Conservation (phyloP, 2,329 filamentous ascomycete species). For the Hypoxylon sp. region DNA sequence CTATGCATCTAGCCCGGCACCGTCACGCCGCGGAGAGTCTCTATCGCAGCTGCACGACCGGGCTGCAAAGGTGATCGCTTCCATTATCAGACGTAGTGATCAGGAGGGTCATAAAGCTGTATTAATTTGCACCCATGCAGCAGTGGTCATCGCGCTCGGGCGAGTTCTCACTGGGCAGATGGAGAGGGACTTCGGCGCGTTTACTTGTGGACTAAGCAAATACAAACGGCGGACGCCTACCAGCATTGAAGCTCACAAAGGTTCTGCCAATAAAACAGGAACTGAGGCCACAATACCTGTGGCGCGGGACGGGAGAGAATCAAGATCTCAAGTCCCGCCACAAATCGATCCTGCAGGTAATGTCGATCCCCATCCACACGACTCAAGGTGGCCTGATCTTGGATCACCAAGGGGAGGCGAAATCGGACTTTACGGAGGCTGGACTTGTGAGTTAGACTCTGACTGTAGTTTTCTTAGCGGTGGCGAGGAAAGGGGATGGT, state of each 20-base stretch:
- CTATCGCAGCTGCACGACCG: conserved; percentile 86
- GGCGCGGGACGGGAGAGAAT: conserved; percentile 43
- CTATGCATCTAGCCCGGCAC: conserved; percentile 76
- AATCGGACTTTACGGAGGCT: conserved; percentile 79
- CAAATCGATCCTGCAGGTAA: conserved; percentile 38
- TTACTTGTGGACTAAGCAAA: conserved; percentile 83
- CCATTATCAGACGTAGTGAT: conserved; percentile 82
- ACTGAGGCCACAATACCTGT: conserved; percentile 16
- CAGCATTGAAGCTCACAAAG: conserved; percentile 9
- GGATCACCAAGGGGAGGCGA: conserved; percentile 64
- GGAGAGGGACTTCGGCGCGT: conserved; percentile 86
- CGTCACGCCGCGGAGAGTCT: conserved; percentile 82
- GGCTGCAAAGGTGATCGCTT: conserved; percentile 77
- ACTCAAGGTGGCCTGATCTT: conserved; percentile 52
- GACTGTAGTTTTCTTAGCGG: conserved; percentile 86
- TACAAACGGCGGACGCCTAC: conserved; percentile 60
- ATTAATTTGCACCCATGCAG: conserved; percentile 90
- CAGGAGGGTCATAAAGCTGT: conserved; percentile 77
- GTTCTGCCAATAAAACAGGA: conserved; percentile 21
- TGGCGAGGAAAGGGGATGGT: conserved; percentile 93
- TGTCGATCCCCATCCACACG: conserved; percentile 46
- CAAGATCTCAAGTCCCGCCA: conserved; percentile 51
- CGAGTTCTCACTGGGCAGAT: conserved; percentile 83
- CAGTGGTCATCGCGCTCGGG: conserved; percentile 88
- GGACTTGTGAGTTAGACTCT: conserved; percentile 84